phyloP scores from a whole-genome alignment of 768 basidiomycete genomes.

The Russula lepida region DNA sequence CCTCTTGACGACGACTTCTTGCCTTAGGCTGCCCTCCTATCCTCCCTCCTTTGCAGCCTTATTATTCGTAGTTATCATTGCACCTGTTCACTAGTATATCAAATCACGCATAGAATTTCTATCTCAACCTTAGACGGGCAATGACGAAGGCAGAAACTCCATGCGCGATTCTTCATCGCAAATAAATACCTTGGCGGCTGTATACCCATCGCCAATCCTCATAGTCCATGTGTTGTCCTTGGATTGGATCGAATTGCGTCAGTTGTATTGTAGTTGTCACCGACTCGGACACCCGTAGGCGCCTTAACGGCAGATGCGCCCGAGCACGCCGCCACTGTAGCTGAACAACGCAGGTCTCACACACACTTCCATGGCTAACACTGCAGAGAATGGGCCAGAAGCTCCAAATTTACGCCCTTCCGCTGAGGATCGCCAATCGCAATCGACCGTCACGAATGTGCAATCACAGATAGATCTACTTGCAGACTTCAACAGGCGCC shows the following conservation, averaged over 20 bases:
- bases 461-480: constrained; percentile 21
- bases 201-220: background rate
- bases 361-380: constrained; percentile 6
- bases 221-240: background rate
- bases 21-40: background rate
- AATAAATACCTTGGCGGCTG: background rate
- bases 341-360: background rate
- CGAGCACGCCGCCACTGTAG: no score
- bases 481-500: constrained; percentile 16
- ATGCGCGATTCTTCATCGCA: background rate
- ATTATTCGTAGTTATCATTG: constrained; percentile 11
- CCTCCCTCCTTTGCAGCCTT: constrained; percentile 5
- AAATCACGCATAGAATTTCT: constrained; percentile 16
- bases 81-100: constrained; percentile 16
- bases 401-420: background rate
- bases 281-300: no score
- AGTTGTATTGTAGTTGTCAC: no score
- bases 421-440: constrained; percentile 4
- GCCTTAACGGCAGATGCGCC: background rate
- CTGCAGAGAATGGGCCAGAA: background rate
- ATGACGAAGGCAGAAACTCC: background rate
- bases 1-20: constrained; percentile 7
- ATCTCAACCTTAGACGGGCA: background rate
- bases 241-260: no score
- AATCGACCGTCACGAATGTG: constrained; percentile 4